phyloP scores from a whole-genome alignment of 306 rosid genomes.

The Malus sieversii region DNA sequence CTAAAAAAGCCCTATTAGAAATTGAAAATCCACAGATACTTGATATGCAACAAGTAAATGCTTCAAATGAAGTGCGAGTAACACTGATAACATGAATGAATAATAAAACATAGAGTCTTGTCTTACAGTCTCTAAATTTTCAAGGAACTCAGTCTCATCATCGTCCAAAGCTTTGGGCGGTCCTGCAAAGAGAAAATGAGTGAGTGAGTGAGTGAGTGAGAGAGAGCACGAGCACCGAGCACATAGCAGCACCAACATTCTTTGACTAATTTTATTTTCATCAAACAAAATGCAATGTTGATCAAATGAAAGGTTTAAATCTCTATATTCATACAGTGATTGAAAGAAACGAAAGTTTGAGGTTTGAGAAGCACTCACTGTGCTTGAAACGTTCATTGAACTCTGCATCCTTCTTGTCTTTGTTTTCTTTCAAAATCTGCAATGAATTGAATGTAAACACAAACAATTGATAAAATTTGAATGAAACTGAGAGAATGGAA shows the following conservation, averaged over 20 bases:
- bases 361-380: constrained; percentile 41
- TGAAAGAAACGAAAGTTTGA: not conserved
- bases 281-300: not conserved
- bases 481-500: not conserved
- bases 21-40: not conserved
- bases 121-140: constrained; percentile 53
- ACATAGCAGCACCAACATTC: not conserved
- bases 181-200: constrained; percentile 34
- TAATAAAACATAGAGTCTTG: not conserved
- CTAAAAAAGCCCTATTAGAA: not conserved
- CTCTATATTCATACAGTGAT: not conserved
- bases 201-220: not conserved
- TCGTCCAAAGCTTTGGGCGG: constrained; percentile 98
- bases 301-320: not conserved
- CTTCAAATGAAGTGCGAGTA: not conserved
- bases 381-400: constrained; percentile 93
- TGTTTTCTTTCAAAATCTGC: constrained; percentile 83
- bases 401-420: constrained; percentile 85
- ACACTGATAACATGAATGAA: not conserved
- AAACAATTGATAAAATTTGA: not conserved
- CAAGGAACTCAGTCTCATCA: constrained; percentile 92
- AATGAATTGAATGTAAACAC: not conserved
- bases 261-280: not conserved
- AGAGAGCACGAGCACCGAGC: not conserved
- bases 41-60: not conserved